Evolutionary conservation across 2,329 filamentous ascomycete species (phyloP).

Genomic region (Phoma sp.): DNA sequence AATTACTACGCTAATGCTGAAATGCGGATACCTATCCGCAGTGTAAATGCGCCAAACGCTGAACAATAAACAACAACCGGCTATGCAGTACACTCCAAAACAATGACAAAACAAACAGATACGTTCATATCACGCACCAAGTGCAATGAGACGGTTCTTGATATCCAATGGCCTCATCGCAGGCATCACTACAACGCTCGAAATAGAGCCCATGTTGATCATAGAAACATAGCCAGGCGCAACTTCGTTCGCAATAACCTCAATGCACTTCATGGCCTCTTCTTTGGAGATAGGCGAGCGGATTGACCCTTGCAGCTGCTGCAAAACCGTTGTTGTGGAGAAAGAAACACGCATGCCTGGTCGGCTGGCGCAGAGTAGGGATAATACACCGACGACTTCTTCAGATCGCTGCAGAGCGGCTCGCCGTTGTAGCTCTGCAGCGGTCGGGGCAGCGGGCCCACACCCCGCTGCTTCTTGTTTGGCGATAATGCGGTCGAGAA

Average conservation of each 20-base stretch:
- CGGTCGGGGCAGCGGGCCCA: conserved; percentile 49
- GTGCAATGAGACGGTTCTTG: conserved; percentile 38
- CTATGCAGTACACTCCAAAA: conserved; percentile 8
- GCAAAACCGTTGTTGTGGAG: conserved; percentile 52
- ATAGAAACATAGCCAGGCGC: conserved; percentile 53
- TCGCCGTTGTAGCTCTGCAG: conserved; percentile 54
- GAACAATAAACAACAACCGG: conserved; percentile 2
- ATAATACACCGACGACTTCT: conserved; percentile 54
- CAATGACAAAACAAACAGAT: not conserved
- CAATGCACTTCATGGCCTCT: conserved; percentile 53
- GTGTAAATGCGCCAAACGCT: conserved; percentile 3
- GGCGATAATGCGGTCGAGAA: conserved; percentile 60
- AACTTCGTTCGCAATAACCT: conserved; percentile 54
- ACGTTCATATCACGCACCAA: conserved; percentile 27
- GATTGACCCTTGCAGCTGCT: conserved; percentile 55
- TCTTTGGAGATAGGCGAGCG: conserved; percentile 55
- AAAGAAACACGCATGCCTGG: conserved; percentile 52
- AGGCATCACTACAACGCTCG: conserved; percentile 54
- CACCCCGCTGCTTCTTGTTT: conserved; percentile 54
- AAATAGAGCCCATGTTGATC: conserved; percentile 49
- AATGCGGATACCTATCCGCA: not conserved
- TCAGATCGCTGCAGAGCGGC: conserved; percentile 57
- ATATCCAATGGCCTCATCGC: conserved; percentile 44
- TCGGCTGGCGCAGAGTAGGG: conserved; percentile 50
- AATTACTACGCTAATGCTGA: conserved; percentile 5